Conservation (phyloP, 306 rosid species). For the Delonix regia region DNA sequence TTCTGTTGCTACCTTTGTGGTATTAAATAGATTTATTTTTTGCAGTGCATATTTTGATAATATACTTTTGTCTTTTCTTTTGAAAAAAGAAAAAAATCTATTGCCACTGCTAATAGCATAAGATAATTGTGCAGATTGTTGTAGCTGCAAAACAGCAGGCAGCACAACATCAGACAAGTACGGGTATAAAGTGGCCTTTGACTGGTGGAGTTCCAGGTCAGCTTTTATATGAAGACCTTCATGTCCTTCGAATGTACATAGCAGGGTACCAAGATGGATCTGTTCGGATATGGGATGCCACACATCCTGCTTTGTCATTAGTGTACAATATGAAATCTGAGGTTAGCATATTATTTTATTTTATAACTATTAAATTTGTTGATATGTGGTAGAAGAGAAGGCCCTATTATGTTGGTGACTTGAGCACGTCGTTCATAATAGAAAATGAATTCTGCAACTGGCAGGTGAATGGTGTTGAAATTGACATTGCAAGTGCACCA, state of each 20-base stretch:
- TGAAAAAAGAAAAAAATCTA: neutral
- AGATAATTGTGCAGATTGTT: constrained; percentile 50
- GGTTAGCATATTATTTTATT: constrained; percentile 48
- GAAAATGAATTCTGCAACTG: constrained; percentile 39
- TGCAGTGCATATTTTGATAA: constrained; percentile 7
- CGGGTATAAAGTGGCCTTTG: constrained; percentile 66
- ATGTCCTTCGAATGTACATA: constrained; percentile 62
- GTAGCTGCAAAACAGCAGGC: constrained; percentile 51
- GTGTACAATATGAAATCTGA: constrained; percentile 59
- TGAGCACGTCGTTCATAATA: constrained; percentile 23
- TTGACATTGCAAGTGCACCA: constrained; percentile 47
- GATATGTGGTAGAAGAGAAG: constrained; percentile 7
- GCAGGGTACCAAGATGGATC: constrained; percentile 95
- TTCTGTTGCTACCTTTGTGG: constrained; percentile 7
- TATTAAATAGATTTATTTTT: neutral
- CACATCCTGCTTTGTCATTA: constrained; percentile 62
- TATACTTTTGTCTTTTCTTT: neutral
- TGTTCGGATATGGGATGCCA: constrained; percentile 84
- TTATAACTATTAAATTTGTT: constrained; percentile 6
- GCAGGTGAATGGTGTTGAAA: constrained; percentile 61
- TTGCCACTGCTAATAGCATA: constrained; percentile 31
- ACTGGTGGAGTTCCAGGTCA: constrained; percentile 80
- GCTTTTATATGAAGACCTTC: constrained; percentile 48
- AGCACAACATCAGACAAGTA: constrained; percentile 39
- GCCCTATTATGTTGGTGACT: constrained; percentile 23